Conservation (phyloP, 768 basidiomycete genomes). For the Boletus patriciae region DNA sequence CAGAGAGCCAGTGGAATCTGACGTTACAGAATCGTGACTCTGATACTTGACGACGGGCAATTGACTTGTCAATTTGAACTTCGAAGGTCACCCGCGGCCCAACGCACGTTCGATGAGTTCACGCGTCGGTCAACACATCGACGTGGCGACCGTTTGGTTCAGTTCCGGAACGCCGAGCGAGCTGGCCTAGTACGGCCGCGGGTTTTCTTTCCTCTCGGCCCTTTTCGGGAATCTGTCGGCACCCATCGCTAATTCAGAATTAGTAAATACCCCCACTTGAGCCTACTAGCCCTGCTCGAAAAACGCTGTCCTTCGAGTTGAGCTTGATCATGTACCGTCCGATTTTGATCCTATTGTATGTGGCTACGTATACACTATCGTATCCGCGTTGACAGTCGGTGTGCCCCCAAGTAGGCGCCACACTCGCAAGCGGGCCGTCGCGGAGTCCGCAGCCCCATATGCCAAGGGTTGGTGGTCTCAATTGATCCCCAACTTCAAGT, state of each 20-base stretch:
- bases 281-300: constrained; percentile 1
- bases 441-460: neutral
- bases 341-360: neutral
- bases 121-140: neutral
- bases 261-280: neutral
- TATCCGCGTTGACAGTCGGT: neutral
- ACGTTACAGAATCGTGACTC: neutral
- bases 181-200: neutral
- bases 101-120: neutral
- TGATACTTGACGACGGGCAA: neutral
- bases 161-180: neutral
- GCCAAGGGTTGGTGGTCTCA: constrained; percentile 9
- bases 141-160: neutral
- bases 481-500: constrained; percentile 2
- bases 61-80: neutral
- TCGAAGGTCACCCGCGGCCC: neutral
- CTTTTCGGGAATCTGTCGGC: constrained; percentile 2
- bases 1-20: neutral
- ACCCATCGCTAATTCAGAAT: neutral
- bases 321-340: neutral
- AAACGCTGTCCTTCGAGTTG: neutral
- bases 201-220: neutral
- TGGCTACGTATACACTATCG: neutral
- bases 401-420: neutral
- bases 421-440: neutral